Conservation (phyloP, 2,329 filamentous ascomycete genomes). For the Cyclaneusma minus region DNA sequence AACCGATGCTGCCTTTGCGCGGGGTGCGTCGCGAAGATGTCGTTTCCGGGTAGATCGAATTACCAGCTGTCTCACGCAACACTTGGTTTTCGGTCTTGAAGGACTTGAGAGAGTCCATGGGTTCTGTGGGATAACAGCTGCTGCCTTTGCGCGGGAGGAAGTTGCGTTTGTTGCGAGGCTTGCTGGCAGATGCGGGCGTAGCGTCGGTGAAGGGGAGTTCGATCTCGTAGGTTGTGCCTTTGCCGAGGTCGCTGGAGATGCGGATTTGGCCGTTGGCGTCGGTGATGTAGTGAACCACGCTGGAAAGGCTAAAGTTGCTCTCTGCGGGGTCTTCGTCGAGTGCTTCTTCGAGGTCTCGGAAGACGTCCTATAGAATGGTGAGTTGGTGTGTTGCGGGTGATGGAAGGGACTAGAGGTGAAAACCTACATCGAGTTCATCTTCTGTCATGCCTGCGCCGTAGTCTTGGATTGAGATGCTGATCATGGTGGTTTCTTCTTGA, state of each 20-base stretch:
- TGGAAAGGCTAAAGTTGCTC: slow-evolving; percentile 7
- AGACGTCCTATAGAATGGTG: no score
- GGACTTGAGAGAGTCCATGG: no score
- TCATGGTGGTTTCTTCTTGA: slow-evolving; percentile 5
- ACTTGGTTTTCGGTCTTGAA: no score
- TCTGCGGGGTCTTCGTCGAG: slow-evolving; percentile 7
- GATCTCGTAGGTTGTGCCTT: slow-evolving; percentile 12
- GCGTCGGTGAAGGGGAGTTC: slow-evolving; percentile 11
- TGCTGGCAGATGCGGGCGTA: neutral
- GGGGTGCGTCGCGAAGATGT: no score
- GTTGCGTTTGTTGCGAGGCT: slow-evolving; percentile 1
- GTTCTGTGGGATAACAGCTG: slow-evolving; percentile 1
- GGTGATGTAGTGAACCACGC: slow-evolving; percentile 11
- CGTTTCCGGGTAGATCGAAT: no score
- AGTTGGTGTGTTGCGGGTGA: no score
- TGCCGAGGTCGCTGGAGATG: slow-evolving; percentile 10
- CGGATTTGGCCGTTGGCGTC: slow-evolving; percentile 12
- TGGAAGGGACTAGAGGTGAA: no score
- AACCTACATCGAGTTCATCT: slow-evolving; percentile 10
- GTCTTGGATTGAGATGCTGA: slow-evolving; percentile 11
- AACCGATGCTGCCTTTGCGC: no score
- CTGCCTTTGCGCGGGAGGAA: slow-evolving; percentile 3
- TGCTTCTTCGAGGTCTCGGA: slow-evolving; percentile 12
- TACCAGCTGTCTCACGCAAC: no score
- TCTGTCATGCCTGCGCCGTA: slow-evolving; percentile 12